Conservation (phyloP, 495 filamentous ascomycete species). For the Penicillium mononematosum region DNA sequence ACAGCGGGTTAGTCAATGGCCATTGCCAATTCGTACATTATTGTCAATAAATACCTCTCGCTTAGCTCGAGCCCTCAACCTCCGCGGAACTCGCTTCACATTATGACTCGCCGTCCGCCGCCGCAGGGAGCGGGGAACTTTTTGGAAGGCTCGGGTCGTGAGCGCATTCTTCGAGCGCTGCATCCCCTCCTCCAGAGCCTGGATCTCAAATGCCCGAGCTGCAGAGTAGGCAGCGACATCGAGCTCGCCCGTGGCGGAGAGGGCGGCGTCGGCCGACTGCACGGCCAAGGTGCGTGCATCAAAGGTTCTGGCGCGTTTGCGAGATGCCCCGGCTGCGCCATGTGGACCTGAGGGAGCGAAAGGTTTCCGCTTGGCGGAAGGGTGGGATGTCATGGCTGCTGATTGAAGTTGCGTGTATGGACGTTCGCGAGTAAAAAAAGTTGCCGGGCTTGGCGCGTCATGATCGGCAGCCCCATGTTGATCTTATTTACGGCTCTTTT, state of each 20-base stretch:
- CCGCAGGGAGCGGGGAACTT: conserved; percentile 79
- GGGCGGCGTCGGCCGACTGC: conserved; percentile 67
- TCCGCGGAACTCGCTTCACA: conserved; percentile 83
- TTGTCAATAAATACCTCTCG: conserved; percentile 55
- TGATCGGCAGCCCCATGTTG: conserved; percentile 19
- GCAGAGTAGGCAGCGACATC: conserved; percentile 78
- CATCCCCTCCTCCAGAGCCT: conserved; percentile 77
- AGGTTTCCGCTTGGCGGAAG: conserved; percentile 37
- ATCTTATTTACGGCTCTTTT: conserved; percentile 1
- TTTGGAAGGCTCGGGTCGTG: conserved; percentile 79
- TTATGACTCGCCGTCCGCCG: conserved; percentile 92
- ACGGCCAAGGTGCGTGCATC: conserved; percentile 71
- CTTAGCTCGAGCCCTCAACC: conserved; percentile 66
- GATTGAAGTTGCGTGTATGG: conserved; percentile 12
- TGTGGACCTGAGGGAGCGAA: conserved; percentile 20
- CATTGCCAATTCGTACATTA: neutral
- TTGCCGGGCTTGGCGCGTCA: conserved; percentile 34
- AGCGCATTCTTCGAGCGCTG: conserved; percentile 63
- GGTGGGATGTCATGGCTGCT: conserved; percentile 38
- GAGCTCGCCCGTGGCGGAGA: conserved; percentile 71
- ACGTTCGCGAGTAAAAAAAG: conserved; percentile 24
- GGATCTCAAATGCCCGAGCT: conserved; percentile 85
- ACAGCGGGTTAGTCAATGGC: neutral
- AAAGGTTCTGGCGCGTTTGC: conserved; percentile 64
- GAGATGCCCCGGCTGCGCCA: conserved; percentile 32